phyloP scores from a whole-genome alignment of 345 rosid species.

The Bruguiera parviflora region DNA sequence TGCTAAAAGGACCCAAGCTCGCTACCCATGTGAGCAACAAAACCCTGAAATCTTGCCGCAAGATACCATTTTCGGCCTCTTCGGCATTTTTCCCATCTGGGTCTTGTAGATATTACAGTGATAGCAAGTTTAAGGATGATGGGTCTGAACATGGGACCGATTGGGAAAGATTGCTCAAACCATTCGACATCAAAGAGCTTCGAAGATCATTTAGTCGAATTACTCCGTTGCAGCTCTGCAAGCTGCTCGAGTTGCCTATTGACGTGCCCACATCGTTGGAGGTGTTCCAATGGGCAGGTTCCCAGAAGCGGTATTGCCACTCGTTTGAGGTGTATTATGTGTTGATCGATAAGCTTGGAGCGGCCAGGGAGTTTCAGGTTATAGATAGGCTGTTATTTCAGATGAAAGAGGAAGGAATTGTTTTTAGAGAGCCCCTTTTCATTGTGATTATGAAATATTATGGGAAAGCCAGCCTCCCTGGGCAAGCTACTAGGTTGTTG shows the following conservation, averaged over 20 bases:
- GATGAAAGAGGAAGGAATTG: constrained; percentile 74
- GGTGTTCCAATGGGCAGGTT: constrained; percentile 59
- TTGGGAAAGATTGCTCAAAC: constrained; percentile 83
- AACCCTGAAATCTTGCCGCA: constrained; percentile 25
- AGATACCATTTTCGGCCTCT: background rate
- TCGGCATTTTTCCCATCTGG: constrained; percentile 21
- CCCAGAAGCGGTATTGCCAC: constrained; percentile 67
- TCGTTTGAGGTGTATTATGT: constrained; percentile 54
- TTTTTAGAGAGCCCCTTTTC: constrained; percentile 64
- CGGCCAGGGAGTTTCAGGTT: constrained; percentile 48
- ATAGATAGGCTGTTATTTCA: constrained; percentile 59
- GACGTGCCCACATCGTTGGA: constrained; percentile 60
- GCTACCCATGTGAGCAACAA: constrained; percentile 34
- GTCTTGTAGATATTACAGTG: constrained; percentile 15
- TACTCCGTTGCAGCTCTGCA: constrained; percentile 23
- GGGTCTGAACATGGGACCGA: constrained; percentile 45
- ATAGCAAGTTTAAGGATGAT: constrained; percentile 11
- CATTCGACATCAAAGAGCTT: constrained; percentile 66
- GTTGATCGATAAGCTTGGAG: constrained; percentile 71
- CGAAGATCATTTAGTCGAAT: constrained; percentile 37
- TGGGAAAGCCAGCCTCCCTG: constrained; percentile 64
- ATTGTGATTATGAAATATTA: constrained; percentile 69
- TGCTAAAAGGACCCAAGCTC: constrained; percentile 45
- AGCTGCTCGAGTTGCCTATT: constrained; percentile 60
- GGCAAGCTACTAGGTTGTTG: constrained; percentile 71